These are phyloP conservation scores for Thermomyces lanuginosus DNA, from an alignment of 2,329 filamentous ascomycete genomes.

Conservation along the genomic window DNA sequence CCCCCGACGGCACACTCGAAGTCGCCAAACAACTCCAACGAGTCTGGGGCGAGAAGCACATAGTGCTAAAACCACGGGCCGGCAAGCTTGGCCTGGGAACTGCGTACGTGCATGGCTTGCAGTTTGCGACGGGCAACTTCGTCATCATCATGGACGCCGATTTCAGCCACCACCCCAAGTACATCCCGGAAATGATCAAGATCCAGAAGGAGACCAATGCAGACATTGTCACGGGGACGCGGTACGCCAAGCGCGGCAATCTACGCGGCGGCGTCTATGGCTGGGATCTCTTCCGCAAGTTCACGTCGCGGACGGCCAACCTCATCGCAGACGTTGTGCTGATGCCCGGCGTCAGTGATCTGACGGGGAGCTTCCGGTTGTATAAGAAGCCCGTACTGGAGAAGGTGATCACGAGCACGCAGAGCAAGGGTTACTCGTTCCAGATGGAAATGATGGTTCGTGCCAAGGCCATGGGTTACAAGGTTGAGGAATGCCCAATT, in stretches of 20 bases:
- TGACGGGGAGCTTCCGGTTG: slow-evolving; percentile 85
- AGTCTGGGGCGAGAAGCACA: slow-evolving; percentile 58
- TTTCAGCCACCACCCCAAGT: slow-evolving; percentile 98
- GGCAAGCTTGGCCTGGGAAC: slow-evolving; percentile 96
- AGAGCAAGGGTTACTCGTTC: slow-evolving; percentile 96
- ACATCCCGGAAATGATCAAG: slow-evolving; percentile 86
- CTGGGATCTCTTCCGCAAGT: slow-evolving; percentile 84
- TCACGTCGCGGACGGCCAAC: slow-evolving; percentile 61
- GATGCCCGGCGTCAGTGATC: slow-evolving; percentile 80
- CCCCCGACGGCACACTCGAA: slow-evolving; percentile 83
- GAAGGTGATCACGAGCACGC: slow-evolving; percentile 75
- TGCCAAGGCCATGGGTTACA: slow-evolving; percentile 88
- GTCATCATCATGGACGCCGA: slow-evolving; percentile 99
- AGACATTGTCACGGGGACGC: slow-evolving; percentile 92
- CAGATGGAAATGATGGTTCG: slow-evolving; percentile 99
- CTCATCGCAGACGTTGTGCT: slow-evolving; percentile 90
- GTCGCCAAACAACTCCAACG: slow-evolving; percentile 81
- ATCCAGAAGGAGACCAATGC: slow-evolving; percentile 63
- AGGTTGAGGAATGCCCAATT: slow-evolving; percentile 89
- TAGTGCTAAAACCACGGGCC: slow-evolving; percentile 70
- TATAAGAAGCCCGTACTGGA: slow-evolving; percentile 85
- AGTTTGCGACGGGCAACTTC: slow-evolving; percentile 81
- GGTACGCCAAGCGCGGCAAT: slow-evolving; percentile 61
- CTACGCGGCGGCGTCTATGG: slow-evolving; percentile 66
- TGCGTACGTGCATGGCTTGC: slow-evolving; percentile 84